These are phyloP conservation scores for Arthrobotrys pseudoclavata DNA, from an alignment of 2,329 filamentous ascomycete genomes.

Conservation along the genomic window DNA sequence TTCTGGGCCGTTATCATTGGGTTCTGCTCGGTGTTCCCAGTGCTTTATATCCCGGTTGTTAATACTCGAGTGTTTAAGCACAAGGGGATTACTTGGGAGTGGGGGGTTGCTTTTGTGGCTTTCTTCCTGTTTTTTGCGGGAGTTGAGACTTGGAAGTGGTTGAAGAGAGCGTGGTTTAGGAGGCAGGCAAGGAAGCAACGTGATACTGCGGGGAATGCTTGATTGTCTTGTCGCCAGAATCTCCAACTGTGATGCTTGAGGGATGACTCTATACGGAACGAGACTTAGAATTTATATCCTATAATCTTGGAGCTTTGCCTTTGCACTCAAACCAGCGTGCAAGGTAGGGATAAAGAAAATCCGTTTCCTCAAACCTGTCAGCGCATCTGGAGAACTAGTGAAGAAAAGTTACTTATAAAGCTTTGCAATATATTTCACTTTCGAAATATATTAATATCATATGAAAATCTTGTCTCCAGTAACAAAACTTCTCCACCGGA, in stretches of 20 bases:
- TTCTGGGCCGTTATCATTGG: slow-evolving; percentile 75
- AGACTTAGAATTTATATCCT: neutral
- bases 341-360: no score
- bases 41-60: slow-evolving; percentile 77
- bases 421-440: no score
- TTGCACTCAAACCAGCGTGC: no score
- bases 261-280: neutral
- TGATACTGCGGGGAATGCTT: neutral
- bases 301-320: neutral
- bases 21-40: slow-evolving; percentile 73
- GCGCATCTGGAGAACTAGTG: no score
- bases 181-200: neutral
- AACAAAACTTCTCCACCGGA: no score
- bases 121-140: slow-evolving; percentile 74
- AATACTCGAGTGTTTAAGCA: slow-evolving; percentile 79
- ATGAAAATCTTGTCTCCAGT: no score
- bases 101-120: slow-evolving; percentile 75
- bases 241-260: no score
- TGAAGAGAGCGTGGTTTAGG: slow-evolving; percentile 70
- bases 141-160: slow-evolving; percentile 78
- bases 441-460: no score
- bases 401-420: no score
- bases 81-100: slow-evolving; percentile 77
- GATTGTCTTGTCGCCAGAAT: neutral
- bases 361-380: neutral